Percentiles rank a stretch among this genome's conserved stretches.
phyloP scores from a whole-genome alignment of 1,139 yeast genomes.

The Saccharomyces hybrid region DNA sequence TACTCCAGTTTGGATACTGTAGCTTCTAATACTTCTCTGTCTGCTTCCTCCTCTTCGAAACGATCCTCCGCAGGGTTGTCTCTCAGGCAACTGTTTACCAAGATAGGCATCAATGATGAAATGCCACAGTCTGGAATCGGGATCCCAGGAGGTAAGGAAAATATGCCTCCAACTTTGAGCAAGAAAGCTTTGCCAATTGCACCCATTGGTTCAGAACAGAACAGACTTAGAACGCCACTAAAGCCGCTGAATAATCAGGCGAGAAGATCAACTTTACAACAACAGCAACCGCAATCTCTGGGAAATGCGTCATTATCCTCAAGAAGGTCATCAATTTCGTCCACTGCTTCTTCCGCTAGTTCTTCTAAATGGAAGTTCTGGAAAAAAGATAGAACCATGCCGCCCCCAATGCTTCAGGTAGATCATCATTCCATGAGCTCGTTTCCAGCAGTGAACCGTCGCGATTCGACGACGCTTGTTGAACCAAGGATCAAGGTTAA shows the following conservation, averaged over 20 bases:
- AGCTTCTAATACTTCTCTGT: not conserved
- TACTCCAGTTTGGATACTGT: not conserved
- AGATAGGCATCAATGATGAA: slow-evolving; percentile 22
- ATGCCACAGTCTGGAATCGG: not conserved
- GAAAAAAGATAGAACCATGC: slow-evolving; percentile 17
- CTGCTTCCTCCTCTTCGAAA: slow-evolving; percentile 14
- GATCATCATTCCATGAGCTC: slow-evolving; percentile 11
- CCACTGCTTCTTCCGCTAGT: not conserved
- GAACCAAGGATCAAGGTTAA: not conserved
- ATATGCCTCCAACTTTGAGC: slow-evolving; percentile 1
- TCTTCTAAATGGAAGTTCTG: slow-evolving; percentile 31
- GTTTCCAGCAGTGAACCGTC: not conserved
- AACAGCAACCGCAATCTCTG: not conserved
- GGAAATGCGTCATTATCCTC: slow-evolving; percentile 7
- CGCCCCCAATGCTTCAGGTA: not conserved
- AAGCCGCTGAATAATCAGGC: not conserved
- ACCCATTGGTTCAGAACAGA: not conserved
- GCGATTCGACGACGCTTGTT: not conserved
- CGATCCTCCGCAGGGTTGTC: slow-evolving; percentile 29
- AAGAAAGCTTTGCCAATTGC: not conserved
- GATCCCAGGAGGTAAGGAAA: slow-evolving; percentile 2
- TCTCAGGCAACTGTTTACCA: slow-evolving; percentile 24
- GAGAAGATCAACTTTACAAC: slow-evolving; percentile 5
- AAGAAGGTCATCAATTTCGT: slow-evolving; percentile 12
- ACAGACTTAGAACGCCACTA: not conserved